Percentiles rank a stretch among this genome's conserved stretches.
phyloP scores from a whole-genome alignment of 176 grass and related monocot species.

The Ananas comosus region DNA sequence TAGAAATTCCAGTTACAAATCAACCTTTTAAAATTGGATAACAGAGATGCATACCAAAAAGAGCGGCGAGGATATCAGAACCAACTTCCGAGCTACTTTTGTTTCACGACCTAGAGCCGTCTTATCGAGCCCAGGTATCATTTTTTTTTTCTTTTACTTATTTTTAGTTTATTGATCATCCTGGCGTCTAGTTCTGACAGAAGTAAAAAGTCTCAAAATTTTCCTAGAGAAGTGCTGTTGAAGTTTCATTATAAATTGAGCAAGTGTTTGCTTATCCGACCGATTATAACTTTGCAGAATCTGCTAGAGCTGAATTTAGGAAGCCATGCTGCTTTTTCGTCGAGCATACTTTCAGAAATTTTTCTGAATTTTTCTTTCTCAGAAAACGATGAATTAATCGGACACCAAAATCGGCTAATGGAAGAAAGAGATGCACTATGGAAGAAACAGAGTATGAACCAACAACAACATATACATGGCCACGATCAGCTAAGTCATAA shows the following conservation, averaged over 20 bases:
- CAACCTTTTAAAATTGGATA: slow-evolving; percentile 9
- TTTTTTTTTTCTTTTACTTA: not conserved
- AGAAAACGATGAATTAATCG: slow-evolving; percentile 43
- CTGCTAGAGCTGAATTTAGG: too few species aligned
- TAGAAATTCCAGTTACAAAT: not conserved
- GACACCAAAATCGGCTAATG: slow-evolving; percentile 21
- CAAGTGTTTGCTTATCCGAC: too few species aligned
- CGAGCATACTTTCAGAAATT: not conserved
- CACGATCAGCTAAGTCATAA: too few species aligned
- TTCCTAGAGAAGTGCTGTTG: too few species aligned
- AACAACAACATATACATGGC: not conserved
- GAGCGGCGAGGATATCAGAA: slow-evolving; percentile 6
- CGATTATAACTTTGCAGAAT: too few species aligned
- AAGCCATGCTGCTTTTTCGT: too few species aligned
- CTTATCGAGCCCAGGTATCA: slow-evolving; percentile 33
- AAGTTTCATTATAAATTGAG: too few species aligned
- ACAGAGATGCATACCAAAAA: slow-evolving; percentile 2
- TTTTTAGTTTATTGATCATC: not conserved
- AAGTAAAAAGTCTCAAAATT: too few species aligned
- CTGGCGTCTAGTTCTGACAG: not conserved
- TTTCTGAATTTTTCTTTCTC: slow-evolving; percentile 4
- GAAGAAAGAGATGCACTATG: slow-evolving; percentile 12
- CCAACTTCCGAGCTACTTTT: slow-evolving; percentile 8
- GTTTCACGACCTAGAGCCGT: slow-evolving; percentile 28
- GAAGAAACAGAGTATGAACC: slow-evolving; percentile 16